These are phyloP conservation scores for Pneumocystis canis DNA, from an alignment of 1,139 yeast genomes.

Conservation along the genomic window DNA sequence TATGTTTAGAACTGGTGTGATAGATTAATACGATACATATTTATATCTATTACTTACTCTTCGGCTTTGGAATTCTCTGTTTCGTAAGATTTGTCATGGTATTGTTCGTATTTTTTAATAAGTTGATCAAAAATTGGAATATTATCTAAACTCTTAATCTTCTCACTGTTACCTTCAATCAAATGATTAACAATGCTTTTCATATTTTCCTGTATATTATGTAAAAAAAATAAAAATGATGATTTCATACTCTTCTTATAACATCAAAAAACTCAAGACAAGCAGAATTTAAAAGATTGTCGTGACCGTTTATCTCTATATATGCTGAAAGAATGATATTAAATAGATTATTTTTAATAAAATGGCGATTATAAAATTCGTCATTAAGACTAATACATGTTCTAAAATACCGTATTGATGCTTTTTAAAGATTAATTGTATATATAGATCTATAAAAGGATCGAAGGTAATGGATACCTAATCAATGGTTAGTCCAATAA, in stretches of 20 bases:
- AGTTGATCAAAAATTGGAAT: conserved; percentile 9
- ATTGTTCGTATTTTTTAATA: conserved; percentile 10
- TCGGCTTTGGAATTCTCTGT: not conserved
- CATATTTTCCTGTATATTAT: conserved; percentile 29
- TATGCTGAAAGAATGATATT: conserved; percentile 39
- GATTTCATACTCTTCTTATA: not conserved
- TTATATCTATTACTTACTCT: conserved; percentile 16
- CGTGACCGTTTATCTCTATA: conserved; percentile 35
- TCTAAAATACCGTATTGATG: conserved; percentile 40
- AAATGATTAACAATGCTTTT: conserved; percentile 34
- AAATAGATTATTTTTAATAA: conserved; percentile 43
- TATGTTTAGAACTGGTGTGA: conserved; percentile 2
- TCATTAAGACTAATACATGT: conserved; percentile 47
- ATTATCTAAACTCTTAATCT: conserved; percentile 28
- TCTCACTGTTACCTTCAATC: conserved; percentile 30
- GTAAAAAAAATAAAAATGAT: conserved; percentile 22
- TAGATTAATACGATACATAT: conserved; percentile 23
- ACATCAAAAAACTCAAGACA: conserved; percentile 53
- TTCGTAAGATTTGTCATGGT: conserved; percentile 9
- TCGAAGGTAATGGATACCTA: conserved; percentile 36
- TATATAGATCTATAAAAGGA: conserved; percentile 70
- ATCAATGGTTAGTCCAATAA: too few species aligned
- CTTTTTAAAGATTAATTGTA: conserved; percentile 4
- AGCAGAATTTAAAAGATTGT: conserved; percentile 61
- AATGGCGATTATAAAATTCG: conserved; percentile 39